Conservation (phyloP, 108 stramenopile species). For the Tribonema minus region DNA sequence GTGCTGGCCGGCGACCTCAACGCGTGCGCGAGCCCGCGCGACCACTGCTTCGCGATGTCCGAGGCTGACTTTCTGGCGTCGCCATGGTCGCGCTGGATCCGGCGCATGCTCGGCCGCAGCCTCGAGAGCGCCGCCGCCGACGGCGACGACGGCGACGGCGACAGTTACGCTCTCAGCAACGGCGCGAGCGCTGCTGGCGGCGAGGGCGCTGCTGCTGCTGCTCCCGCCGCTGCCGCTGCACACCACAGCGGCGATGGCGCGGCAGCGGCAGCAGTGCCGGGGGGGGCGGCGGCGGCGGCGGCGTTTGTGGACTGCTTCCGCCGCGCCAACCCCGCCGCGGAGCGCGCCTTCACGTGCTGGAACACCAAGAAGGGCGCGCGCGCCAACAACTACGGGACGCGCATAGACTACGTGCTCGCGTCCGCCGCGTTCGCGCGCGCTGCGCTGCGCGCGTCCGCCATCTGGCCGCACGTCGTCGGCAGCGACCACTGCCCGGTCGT, state of each 20-base stretch:
- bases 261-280: neutral
- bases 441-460: slow-evolving; percentile 1
- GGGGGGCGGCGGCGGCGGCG: neutral
- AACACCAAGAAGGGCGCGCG: slow-evolving; percentile 28
- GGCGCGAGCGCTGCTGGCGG: neutral
- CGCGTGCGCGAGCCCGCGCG: slow-evolving; percentile 24
- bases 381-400: slow-evolving; percentile 41
- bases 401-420: slow-evolving; percentile 33
- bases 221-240: too few relatives aligned
- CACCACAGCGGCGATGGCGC: neutral
- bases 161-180: neutral
- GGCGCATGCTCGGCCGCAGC: slow-evolving; percentile 8
- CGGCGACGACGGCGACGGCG: too few relatives aligned
- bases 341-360: slow-evolving; percentile 42
- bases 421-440: neutral
- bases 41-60: slow-evolving; percentile 38
- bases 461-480: slow-evolving; percentile 30
- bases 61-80: slow-evolving; percentile 16
- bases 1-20: slow-evolving; percentile 37
- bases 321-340: slow-evolving; percentile 2
- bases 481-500: slow-evolving; percentile 42
- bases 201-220: too few relatives aligned
- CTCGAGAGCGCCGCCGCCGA: neutral
- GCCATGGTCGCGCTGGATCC: slow-evolving; percentile 35
- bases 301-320: slow-evolving; percentile 37